Base-by-base conservation (phyloP, 2,329 filamentous ascomycete genomes). In the Cyphellophora attinorum region DNA sequence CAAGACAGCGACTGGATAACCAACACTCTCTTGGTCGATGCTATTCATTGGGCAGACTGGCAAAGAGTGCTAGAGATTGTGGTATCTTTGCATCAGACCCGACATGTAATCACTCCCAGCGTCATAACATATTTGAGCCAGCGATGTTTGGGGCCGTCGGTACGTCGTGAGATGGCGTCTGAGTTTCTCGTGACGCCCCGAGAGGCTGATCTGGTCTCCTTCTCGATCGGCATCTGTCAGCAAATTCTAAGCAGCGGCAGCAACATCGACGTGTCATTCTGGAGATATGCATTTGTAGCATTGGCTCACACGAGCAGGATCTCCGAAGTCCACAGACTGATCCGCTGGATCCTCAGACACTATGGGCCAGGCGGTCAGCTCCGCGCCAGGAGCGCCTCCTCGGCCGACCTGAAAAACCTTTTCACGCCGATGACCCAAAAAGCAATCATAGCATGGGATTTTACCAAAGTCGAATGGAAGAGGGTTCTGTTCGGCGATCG, bases 391-490 rank as follows among this genome's bases (percentile, higher is more conserved):
- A 40, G 42, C 38, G 44, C 43, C 13, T 41, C n/a, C n/a, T n/a
- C n/a, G n/a, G 49, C 19, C 47, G 50, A 43, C 19, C 53, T 68
- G 3, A 49, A 50, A 11, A 49, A 49, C 2, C 55, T 72, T 11
- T 72, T 72, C 41, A 51, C 50, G 13, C 44, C 46, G 2, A 41
- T 51, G 4, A 55, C 68, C 38, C 68, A 70, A 49, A 54, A 55
- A 31, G 62, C 62, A 8, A 59, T 72, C 25, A 55, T 72, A 10
- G 51, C 58, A 29, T 72, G 68, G 67, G 65, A 67, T 2, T 71
- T 72, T 46, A 31, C 17, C 15, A 6, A 19, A 6, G 15, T 12
- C 3, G 18, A 16, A 8, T 31, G 29, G 29, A 6, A 13, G 15
- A 18, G n/a, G 12, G 16, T 18, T 2, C 29, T 17, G 8, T 18